Evolutionary conservation across 2,329 filamentous ascomycete genomes (phyloP), one percentile per base, ranked within the genome.

Genomic region (Botrytis squamosa): DNA sequence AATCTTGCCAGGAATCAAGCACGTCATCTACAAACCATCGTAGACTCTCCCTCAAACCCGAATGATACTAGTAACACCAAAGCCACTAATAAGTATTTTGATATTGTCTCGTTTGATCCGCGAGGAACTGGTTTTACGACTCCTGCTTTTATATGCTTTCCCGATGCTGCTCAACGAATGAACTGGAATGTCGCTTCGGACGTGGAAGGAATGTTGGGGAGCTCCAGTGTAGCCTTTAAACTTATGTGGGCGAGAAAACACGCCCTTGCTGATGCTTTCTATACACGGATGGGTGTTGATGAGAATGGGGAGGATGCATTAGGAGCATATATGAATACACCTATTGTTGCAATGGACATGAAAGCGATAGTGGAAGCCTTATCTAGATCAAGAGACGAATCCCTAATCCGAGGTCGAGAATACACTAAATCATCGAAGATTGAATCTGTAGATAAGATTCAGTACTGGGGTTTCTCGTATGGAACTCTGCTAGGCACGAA

Each of bases 401-500:
- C n/a, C 14, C 20, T 29, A 8, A 65, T 12, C 25, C 38, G 40
- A 46, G 20, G 4, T 18, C 63, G 4, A 66, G 22, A 33, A 49
- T 49, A 18, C 16, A 49, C 63, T 29, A 25, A 29, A 33, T 25
- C 38, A 46, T 46, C 6, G 22, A 20, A 40, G 10, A 29, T 40
- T 33, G 63, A 14, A 66, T 66, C 16, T 33, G 40, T 49, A 22
- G 25, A 12, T 49, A 66, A 66, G 25, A 66, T 49, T 8, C 63
- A 66, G 42, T 40, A 66, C 42, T 65, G 22, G 38, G 12, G 9
- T 64, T n/a, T 64, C 22, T 65, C 22, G 22, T 65, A 65, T 42
- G 25, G 12, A 75, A 78, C 75, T 25, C 60, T 78, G 10, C 74
- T 85, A 18, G 84, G 84, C 8, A 83, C 83, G 36, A 84, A 82